These are phyloP conservation scores for Suillus luteus DNA, from an alignment of 768 basidiomycete genomes.

Conservation along the genomic window DNA sequence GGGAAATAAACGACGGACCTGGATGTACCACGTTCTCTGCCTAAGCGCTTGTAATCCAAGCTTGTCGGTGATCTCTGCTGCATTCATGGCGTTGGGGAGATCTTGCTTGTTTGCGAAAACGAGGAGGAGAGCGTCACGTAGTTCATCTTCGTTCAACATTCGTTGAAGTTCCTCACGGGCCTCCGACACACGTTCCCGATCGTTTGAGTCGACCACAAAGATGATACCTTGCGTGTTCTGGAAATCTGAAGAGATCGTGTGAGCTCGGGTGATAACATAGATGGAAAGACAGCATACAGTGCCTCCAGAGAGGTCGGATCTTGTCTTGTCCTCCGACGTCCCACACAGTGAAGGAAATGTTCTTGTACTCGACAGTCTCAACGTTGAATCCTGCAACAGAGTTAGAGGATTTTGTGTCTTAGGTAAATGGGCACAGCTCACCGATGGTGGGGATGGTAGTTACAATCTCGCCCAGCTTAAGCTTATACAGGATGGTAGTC, in stretches of 20 bases:
- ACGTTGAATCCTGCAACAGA: constrained; percentile 90
- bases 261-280: constrained; percentile 18
- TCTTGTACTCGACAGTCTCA: constrained; percentile 99
- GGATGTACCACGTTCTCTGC: constrained; percentile 98
- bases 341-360: constrained; percentile 99
- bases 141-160: constrained; percentile 99
- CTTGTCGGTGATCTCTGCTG: constrained; percentile 99
- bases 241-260: constrained; percentile 71
- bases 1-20: constrained; percentile 52
- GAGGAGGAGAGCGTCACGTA: constrained; percentile 95
- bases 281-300: constrained; percentile 69
- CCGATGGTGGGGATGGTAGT: constrained; percentile 99
- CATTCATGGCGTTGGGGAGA: constrained; percentile 99
- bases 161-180: constrained; percentile 99
- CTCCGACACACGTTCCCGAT: constrained; percentile 98
- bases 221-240: constrained; percentile 99
- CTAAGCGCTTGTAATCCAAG: constrained; percentile 97
- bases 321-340: constrained; percentile 99
- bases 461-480: constrained; percentile 99
- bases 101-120: constrained; percentile 99
- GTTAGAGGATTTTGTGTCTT: constrained; percentile 19
- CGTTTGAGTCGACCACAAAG: constrained; percentile 99
- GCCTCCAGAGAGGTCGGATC: constrained; percentile 99
- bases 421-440: constrained; percentile 42
- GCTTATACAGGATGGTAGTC: constrained; percentile 98